Evolutionary conservation across 208 protist genomes (phyloP), one percentile per base, ranked within the genome.

Genomic region (Tetramitus jugosus): DNA sequence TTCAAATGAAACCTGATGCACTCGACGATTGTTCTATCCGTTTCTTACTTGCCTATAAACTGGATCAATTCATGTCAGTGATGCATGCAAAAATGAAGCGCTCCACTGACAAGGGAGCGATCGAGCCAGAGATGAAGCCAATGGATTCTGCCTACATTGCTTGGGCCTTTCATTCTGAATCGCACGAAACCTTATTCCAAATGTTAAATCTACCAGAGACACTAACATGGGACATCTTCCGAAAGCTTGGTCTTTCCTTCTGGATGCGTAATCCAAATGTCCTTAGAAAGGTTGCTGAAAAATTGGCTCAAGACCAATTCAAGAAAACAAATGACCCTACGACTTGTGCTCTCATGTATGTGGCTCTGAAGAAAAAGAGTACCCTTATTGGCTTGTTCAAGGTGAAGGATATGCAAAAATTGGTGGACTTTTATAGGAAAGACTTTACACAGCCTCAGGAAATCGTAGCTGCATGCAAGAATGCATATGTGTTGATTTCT

Each of bases 321-420:
- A 84, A 89, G 33, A 68, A 83, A 64, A 93, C 79, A 23, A 85
- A 87, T 31, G 86, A 93, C 64, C 80, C 94, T 37, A 80, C 84
- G 0, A 84, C 87, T 3, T 89, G 85, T 49, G 92, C 94, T n/a
- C 81, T 96, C 2, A 90, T 92, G 87, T 96, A 94, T 84, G 83
- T 87, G 75, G 80, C 92, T 26, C 84, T 94, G 31, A 80, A 88
- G 17, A 93, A 92, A 79, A 83, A 89, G 35, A 81, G 84, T 65
- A 87, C 91, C 2, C 88, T 97, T n/a, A 83, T 90, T 23, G 89
- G 88, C 53, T 84, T 97, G 60, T 95, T 91, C 84, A 94, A 94
- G 84, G 75, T 85, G n/a, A 85, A 89, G 79, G 84, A 86, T 65
- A 92, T 95, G 61, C 26, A 65, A 35, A 86, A 87, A 46, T 83